Evolutionary conservation across 768 basidiomycete species (phyloP), one percentile per base, ranked within the genome.

Genomic region (Pleurotus pulmonarius): DNA sequence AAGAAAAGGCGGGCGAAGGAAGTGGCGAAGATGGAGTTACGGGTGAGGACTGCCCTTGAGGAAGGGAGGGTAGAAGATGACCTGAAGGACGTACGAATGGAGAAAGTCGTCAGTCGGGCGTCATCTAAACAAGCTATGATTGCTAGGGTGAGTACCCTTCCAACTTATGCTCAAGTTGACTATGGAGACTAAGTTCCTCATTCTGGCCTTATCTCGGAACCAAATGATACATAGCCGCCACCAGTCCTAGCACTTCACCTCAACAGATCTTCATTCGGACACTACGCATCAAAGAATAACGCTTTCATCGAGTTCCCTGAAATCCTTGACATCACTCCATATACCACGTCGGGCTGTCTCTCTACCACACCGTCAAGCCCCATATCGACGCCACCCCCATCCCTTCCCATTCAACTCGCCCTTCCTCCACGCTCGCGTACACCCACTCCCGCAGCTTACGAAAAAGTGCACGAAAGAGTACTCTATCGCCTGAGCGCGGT

Each of bases 41-140:
- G 79, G 40, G 78, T 98, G 4, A 75, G 80, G 63, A 70, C 74
- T 3, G 86, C 87, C 5, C 64, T 97, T 24, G 81, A 87, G 2
- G 82, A 90, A 59, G 87, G 87, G 1, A 75, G 90, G 24, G 85
- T 94, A 15, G 91, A 95, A 70, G 89, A 93, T 56, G 90, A 94
- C 52, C 58, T 94, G 51, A 87, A 86, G 61, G 92, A 88, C 24
- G 76, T 95, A 56, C 83, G 83, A 62, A 74, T 95, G 61, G 92
- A 94, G 71, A 87, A 84, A 65, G 86, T 90, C 1, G 70, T 83
- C 46, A 88, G 88, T 61, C 77, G 78, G 53, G 83, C 86, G 16
- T 92, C 88, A 5, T 93, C 90, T 16, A 94, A 93, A 69, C 91
- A 92, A 67, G 87, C 89, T n/a, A 93, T 95, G 87, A 81, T 94